These are phyloP conservation scores for Ogataea corticis DNA, from an alignment of 805 yeast species.

Conservation along the genomic window DNA sequence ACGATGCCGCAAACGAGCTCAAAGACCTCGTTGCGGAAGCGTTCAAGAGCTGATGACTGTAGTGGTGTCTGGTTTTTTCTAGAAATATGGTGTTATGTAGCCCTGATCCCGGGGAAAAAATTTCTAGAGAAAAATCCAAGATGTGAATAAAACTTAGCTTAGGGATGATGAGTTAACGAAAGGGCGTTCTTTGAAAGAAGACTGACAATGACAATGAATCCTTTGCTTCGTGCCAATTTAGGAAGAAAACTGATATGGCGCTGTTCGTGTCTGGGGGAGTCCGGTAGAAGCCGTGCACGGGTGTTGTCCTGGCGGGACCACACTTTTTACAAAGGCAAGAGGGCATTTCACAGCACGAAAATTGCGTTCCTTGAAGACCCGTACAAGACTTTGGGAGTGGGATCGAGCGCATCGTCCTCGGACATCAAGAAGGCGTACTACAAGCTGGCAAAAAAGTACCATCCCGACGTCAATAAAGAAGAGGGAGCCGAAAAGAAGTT, in stretches of 20 bases:
- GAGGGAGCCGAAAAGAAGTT: slow-evolving; percentile 83
- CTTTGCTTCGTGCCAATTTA: background rate
- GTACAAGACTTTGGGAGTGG: slow-evolving; percentile 79
- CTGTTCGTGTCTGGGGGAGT: background rate
- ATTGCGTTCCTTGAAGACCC: slow-evolving; percentile 59
- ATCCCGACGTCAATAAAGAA: slow-evolving; percentile 96
- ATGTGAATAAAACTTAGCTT: background rate
- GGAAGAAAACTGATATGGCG: slow-evolving; percentile 6
- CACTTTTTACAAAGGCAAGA: background rate
- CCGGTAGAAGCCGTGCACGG: background rate
- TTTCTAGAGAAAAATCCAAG: background rate
- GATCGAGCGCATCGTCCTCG: slow-evolving; percentile 64
- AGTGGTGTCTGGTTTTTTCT: background rate
- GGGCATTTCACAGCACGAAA: slow-evolving; percentile 46
- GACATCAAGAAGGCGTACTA: slow-evolving; percentile 95
- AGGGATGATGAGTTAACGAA: background rate
- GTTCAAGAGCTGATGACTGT: slow-evolving; percentile 20
- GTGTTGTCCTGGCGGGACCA: background rate
- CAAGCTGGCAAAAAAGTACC: slow-evolving; percentile 88
- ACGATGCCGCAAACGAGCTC: slow-evolving; percentile 31
- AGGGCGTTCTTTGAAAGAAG: background rate
- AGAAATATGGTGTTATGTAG: background rate
- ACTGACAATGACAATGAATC: slow-evolving; percentile 1
- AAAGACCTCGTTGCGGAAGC: slow-evolving; percentile 38
- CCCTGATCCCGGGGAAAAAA: background rate